phyloP scores from a whole-genome alignment of 345 rosid species.

The Ricinus communis region DNA sequence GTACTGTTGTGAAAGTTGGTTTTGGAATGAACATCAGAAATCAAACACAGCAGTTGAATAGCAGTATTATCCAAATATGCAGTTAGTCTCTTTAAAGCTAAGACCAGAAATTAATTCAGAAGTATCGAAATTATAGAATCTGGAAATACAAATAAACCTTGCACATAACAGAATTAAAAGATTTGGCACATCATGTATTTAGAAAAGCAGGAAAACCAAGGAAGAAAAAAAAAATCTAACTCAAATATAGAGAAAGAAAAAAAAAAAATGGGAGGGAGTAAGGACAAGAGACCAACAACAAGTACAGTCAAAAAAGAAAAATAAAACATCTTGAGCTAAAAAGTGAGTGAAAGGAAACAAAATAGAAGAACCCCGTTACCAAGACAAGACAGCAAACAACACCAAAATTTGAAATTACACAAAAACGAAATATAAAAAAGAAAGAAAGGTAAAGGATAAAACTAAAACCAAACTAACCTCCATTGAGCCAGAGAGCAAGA shows the following conservation, averaged over 20 bases:
- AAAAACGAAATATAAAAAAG: not conserved
- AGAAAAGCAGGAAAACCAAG: not conserved
- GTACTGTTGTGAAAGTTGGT: not conserved
- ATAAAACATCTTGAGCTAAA: slow-evolving; percentile 1
- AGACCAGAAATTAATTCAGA: not conserved
- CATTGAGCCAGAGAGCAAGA: slow-evolving; percentile 91
- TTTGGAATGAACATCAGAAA: not conserved
- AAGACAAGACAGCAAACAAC: slow-evolving; percentile 8
- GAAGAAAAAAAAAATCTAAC: not conserved
- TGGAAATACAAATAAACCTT: not conserved
- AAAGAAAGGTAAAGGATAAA: slow-evolving; percentile 6
- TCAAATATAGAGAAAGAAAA: not conserved
- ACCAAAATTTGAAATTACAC: not conserved
- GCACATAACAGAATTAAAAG: not conserved
- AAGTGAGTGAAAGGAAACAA: slow-evolving; percentile 2
- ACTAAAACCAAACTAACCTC: slow-evolving; percentile 48
- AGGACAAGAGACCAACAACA: not conserved
- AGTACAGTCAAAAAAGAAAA: not conserved
- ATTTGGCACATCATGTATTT: not conserved
- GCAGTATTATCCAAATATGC: slow-evolving; percentile 1
- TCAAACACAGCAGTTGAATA: not conserved
- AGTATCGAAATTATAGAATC: not conserved
- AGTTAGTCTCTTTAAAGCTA: not conserved
- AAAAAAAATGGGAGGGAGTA: not conserved
- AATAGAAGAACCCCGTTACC: slow-evolving; percentile 10